Conservation (phyloP, 495 filamentous ascomycete species). For the Alectoria sarmentosa region DNA sequence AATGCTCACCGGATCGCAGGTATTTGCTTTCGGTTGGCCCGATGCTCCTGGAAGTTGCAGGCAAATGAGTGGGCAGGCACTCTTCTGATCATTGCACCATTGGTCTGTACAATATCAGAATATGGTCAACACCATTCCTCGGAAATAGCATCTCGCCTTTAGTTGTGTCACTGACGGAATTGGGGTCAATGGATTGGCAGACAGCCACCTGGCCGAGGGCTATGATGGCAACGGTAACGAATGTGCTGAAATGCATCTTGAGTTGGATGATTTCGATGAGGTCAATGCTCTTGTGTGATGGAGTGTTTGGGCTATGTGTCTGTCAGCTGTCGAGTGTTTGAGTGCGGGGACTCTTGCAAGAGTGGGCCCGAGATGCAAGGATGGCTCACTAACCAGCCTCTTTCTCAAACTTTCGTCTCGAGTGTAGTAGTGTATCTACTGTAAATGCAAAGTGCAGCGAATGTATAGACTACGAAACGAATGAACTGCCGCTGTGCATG, state of each 20-base stretch:
- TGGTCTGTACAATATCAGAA: conserved; percentile 38
- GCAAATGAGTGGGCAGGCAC: conserved; percentile 72
- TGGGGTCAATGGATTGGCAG: conserved; percentile 54
- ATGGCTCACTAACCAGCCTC: neutral
- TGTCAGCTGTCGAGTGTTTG: neutral
- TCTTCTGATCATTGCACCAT: conserved; percentile 65
- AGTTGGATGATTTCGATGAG: neutral
- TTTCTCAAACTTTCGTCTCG: neutral
- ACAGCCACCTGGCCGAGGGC: conserved; percentile 29
- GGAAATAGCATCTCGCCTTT: conserved; percentile 34
- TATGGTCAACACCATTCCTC: neutral
- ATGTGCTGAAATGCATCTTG: conserved; percentile 16
- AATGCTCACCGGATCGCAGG: conserved; percentile 61
- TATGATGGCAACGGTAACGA: conserved; percentile 17
- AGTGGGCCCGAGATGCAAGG: conserved; percentile 7
- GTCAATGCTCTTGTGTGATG: neutral
- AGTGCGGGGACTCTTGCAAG: neutral
- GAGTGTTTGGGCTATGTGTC: neutral
- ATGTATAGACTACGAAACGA: conserved; percentile 9
- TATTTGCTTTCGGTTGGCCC: conserved; percentile 49
- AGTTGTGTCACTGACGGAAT: conserved; percentile 43
- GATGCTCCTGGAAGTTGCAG: conserved; percentile 52
- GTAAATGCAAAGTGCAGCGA: conserved; percentile 1
- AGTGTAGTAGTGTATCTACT: neutral
- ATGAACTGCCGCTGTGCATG: neutral